Base-by-base conservation (phyloP, 2,329 filamentous ascomycete species). In the Colletotrichum destructivum region DNA sequence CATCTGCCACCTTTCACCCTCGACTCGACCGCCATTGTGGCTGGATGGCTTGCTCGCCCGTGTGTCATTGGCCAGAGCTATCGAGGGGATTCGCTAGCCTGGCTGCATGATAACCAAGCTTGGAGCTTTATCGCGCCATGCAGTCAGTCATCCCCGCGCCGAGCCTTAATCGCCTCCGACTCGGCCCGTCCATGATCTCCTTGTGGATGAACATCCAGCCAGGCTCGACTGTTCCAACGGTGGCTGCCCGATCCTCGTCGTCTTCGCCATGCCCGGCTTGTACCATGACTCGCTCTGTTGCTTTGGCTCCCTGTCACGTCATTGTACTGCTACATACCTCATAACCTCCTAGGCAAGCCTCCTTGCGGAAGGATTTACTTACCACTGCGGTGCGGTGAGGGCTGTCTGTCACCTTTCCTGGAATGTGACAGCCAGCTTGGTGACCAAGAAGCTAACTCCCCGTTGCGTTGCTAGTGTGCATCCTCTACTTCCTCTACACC, bases 21-120 rank as follows among this genome's bases (percentile, higher is more conserved):
- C 11, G 23, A 51, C 31, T n/a, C n/a, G n/a, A n/a, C n/a, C 38
- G 52, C 55, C 60, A 23, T n/a, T 12, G 31, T 42, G 62, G 54
- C 40, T 62, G 40, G 46, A 46, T 49, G 52, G 21, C 52, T 26
- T 23, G 2, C 40, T n/a, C 23, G 12, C 8, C 31, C 31, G 31
- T 35, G 31, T 35, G 8, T 26, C 18, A 72, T 69, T 72, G 69
- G 60, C 40, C 15, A 31, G 23, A 64, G 7, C 23, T 47, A 44
- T 38, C 40, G 26, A 42, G 2, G 4, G 26, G 31, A 35, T 35
- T 9, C 8, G 31, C 31, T 35, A 55, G 21, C 55, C 31, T 35
- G 31, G 31, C 8, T 35, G 31, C 31, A 35, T 54, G 59, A 64
- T 64, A 69, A 60, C 54, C 54, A 55, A 69, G 46, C 13, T 38